phyloP scores from a whole-genome alignment of 345 rosid genomes.

The Excoecaria agallocha region DNA sequence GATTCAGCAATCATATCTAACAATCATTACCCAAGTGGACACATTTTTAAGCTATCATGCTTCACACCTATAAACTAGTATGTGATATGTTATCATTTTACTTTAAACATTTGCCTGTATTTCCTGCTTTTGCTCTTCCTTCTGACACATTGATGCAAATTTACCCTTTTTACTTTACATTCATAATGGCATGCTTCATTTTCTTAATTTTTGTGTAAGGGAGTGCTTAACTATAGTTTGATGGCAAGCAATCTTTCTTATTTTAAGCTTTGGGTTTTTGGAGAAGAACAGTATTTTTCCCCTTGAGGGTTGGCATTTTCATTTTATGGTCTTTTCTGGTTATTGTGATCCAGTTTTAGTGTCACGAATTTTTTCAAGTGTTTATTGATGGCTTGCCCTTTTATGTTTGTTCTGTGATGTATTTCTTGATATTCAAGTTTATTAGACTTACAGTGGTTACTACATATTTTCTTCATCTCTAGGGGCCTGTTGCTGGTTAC shows the following conservation, averaged over 20 bases:
- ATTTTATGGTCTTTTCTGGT: conserved; percentile 5
- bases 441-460: neutral
- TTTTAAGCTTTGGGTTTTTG: conserved; percentile 8
- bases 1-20: too few species aligned
- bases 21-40: too few species aligned
- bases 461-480: conserved; percentile 8
- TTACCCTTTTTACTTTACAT: neutral
- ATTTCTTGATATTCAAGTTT: neutral
- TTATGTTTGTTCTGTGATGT: neutral
- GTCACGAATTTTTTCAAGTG: neutral
- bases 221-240: neutral
- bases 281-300: too few species aligned
- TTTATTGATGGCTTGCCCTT: conserved; percentile 15
- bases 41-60: too few species aligned
- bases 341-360: conserved; percentile 12
- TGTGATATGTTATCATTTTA: too few species aligned
- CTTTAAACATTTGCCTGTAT: neutral
- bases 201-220: neutral
- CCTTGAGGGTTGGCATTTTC: too few species aligned
- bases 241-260: neutral
- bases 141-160: neutral
- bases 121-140: neutral
- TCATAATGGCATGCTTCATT: neutral
- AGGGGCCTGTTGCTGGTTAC: conserved; percentile 80
- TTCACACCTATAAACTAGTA: too few species aligned